These are phyloP conservation scores for Pleurotus tuoliensis DNA, from an alignment of 768 basidiomycete genomes.

Conservation along the genomic window DNA sequence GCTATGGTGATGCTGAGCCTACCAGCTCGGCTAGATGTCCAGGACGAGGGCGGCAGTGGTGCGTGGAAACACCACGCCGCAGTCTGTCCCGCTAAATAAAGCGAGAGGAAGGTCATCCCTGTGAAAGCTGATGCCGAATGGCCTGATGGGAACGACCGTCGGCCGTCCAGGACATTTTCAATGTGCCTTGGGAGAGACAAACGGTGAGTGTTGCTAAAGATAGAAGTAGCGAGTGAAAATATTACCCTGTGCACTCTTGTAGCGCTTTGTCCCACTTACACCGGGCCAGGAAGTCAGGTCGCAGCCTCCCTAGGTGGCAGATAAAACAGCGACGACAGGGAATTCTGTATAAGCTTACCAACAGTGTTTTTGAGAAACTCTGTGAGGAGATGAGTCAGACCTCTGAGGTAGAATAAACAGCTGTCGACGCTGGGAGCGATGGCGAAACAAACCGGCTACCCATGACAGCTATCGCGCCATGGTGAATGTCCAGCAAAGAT, in stretches of 20 bases:
- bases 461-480: constrained; percentile 49
- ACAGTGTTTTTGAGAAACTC: constrained; percentile 53
- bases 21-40: constrained; percentile 44
- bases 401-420: constrained; percentile 24
- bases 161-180: constrained; percentile 40
- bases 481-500: constrained; percentile 53
- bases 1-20: constrained; percentile 43
- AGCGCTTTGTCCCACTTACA: constrained; percentile 54
- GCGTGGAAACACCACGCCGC: constrained; percentile 51
- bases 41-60: constrained; percentile 28
- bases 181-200: constrained; percentile 24
- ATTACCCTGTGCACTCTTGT: constrained; percentile 53
- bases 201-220: constrained; percentile 6
- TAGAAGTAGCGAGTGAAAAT: neutral
- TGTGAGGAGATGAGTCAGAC: constrained; percentile 44
- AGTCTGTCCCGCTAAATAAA: constrained; percentile 64
- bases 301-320: constrained; percentile 38
- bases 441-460: constrained; percentile 31
- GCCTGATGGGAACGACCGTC: constrained; percentile 66
- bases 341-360: constrained; percentile 31
- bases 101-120: constrained; percentile 59
- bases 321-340: constrained; percentile 7
- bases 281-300: constrained; percentile 65
- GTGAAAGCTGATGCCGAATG: constrained; percentile 66
- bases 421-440: neutral